Evolutionary conservation across 2,329 filamentous ascomycete species (phyloP), one percentile per base, ranked within the genome.

Genomic region (Alternaria tenuissima): DNA sequence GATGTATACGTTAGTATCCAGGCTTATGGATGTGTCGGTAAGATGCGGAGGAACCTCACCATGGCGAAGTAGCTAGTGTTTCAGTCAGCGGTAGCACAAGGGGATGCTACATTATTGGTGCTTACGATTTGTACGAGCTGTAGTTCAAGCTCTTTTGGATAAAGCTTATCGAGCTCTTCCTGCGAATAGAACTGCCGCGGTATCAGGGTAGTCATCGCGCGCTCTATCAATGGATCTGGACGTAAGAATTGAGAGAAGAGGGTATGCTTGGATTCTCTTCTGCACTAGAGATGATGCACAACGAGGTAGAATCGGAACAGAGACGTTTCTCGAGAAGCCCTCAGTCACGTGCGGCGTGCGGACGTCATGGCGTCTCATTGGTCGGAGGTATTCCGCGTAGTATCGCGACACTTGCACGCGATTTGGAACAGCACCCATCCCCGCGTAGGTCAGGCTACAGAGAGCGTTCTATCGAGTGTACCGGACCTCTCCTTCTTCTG

Each of bases 41-140:
- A 9, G 5, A 39, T 11, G 32, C 26, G 7, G 42, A 38, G 30
- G n/a, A 38, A 20, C 52, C 69, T 48, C 28, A 78, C 77, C 80
- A 75, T 81, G 79, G 28, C 79, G 76, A 43, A 81, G 71, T 41
- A 81, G 65, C 77, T 79, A 34, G 30, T 32, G 4, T 48, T 0
- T 11, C 3, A 16, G 30, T 72, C 38, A 68, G 66, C 30, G 32
- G 34, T 49, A 57, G 22, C 7, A 47, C 20, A 6, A 18, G 32
- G 1, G 14, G 20, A 49, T 47, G 28, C 11, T 47, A 46, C 18
- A 3, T 24, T 1, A 28, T 49, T 47, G 26, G 32, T 76, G 46
- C 85, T 73, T 75, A 89, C 85, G 70, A 98, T 85, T 81, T 99
- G 95, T 51, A 98, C 95, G 61, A 95, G 88, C 76, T 95, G 91